phyloP scores from a whole-genome alignment of 768 basidiomycete species.

The Steccherinum ochraceum region DNA sequence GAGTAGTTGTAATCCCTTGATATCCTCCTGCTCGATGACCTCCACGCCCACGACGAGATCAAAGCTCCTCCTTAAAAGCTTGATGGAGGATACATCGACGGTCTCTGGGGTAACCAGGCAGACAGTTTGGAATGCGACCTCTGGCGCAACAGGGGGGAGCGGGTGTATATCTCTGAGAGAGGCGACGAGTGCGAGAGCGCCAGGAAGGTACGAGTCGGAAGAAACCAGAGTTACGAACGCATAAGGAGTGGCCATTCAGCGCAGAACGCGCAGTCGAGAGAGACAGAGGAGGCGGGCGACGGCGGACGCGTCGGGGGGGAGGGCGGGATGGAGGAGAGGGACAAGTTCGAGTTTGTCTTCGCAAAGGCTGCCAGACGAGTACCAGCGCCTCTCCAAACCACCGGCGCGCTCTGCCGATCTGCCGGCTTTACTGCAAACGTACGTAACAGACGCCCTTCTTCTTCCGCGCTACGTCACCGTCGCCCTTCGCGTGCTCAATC shows the following conservation, averaged over 20 bases:
- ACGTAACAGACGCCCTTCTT: too few relatives aligned
- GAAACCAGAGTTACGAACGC: slow-evolving; percentile 92
- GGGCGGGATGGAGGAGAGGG: not conserved
- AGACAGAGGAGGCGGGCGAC: slow-evolving; percentile 7
- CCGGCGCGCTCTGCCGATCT: not conserved
- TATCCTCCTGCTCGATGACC: slow-evolving; percentile 65
- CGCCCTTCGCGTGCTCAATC: not conserved
- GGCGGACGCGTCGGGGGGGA: slow-evolving; percentile 11
- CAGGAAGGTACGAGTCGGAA: slow-evolving; percentile 88
- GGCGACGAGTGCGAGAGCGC: slow-evolving; percentile 80
- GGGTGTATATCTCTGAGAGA: slow-evolving; percentile 80
- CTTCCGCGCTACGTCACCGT: not conserved
- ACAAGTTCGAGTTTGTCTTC: not conserved
- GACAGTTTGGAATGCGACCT: slow-evolving; percentile 71
- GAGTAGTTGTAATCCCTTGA: slow-evolving; percentile 66
- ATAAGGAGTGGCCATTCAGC: slow-evolving; percentile 56
- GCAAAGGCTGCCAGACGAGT: too few relatives aligned
- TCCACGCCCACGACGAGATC: slow-evolving; percentile 91
- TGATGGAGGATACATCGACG: slow-evolving; percentile 77
- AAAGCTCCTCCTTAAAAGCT: slow-evolving; percentile 72
- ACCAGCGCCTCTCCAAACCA: not conserved
- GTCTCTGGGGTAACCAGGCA: slow-evolving; percentile 94
- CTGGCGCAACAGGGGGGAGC: slow-evolving; percentile 45
- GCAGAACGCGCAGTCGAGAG: slow-evolving; percentile 10
- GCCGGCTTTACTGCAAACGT: too few relatives aligned